phyloP scores from a whole-genome alignment of 1,139 yeast genomes.

The Candida dubliniensis region DNA sequence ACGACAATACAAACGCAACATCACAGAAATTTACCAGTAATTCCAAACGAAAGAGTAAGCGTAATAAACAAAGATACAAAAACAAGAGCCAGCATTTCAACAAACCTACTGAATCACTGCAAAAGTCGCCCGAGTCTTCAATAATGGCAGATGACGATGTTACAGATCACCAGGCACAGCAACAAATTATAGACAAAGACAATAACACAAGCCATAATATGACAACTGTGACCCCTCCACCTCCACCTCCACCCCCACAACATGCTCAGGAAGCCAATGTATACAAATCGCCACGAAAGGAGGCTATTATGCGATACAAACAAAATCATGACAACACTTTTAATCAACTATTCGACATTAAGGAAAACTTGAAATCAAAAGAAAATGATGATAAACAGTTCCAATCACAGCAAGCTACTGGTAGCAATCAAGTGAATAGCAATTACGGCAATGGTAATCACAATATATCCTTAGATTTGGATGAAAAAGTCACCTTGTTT shows the following conservation, averaged over 20 bases:
- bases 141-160: background rate
- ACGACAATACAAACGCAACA: no score
- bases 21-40: background rate
- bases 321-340: conserved; percentile 29
- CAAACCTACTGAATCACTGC: background rate
- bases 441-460: background rate
- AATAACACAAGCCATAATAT: background rate
- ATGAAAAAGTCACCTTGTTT: conserved; percentile 42
- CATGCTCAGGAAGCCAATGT: background rate
- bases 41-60: background rate
- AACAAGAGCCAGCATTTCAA: background rate
- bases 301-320: conserved; percentile 41
- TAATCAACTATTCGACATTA: conserved; percentile 28
- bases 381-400: background rate
- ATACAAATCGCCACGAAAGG: conserved; percentile 34
- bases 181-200: background rate
- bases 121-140: background rate
- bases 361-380: conserved; percentile 25
- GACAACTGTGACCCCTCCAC: background rate
- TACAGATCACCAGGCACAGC: background rate
- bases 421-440: no score
- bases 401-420: background rate
- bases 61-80: background rate
- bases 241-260: conserved; percentile 2
- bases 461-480: conserved; percentile 22